Conservation (phyloP, 108 stramenopile species). For the Schizochytrium sp. region DNA sequence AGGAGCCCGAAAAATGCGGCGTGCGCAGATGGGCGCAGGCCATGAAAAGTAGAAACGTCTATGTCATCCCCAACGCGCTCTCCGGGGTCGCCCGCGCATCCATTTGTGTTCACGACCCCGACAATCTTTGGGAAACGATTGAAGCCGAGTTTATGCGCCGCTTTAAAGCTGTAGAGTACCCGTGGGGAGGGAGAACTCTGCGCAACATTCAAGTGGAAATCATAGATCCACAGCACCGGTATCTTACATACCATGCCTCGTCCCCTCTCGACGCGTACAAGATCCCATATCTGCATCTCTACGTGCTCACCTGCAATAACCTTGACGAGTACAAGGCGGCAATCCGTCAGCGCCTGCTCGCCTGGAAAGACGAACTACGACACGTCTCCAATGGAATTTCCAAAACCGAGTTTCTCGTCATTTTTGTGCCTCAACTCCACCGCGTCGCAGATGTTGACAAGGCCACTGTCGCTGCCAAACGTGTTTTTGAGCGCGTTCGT, state of each 20-base stretch:
- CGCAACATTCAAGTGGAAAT: not conserved
- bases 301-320: not conserved
- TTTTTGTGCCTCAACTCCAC: not conserved
- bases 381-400: not conserved
- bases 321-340: not conserved
- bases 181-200: not conserved
- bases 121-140: not conserved
- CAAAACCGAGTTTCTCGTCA: not conserved
- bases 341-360: not conserved
- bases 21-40: not conserved
- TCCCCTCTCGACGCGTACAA: not conserved
- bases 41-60: not conserved
- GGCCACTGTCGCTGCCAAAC: not conserved
- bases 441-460: not conserved
- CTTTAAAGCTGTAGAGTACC: not conserved
- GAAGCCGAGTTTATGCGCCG: not conserved
- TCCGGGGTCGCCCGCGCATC: not conserved
- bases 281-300: not conserved
- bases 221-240: not conserved
- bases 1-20: not conserved
- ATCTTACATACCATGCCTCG: not conserved
- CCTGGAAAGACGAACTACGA: not conserved
- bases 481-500: not conserved
- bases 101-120: not conserved
- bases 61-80: not conserved